Base-by-base conservation (phyloP, 345 rosid species). In the Reutealis trisperma region DNA sequence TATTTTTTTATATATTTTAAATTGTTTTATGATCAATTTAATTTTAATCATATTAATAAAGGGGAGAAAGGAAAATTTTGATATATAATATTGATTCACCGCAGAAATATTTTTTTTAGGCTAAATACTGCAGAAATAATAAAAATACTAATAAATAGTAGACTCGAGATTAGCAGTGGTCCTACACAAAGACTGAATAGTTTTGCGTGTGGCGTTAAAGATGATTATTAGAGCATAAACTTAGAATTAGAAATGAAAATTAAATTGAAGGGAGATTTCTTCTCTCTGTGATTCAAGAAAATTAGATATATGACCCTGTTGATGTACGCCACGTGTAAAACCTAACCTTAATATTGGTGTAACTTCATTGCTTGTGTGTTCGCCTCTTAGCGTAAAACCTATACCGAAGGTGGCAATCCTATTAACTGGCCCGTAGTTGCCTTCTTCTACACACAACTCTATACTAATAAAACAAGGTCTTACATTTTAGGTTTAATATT, bases 201-300 rank as follows among this genome's bases (percentile, higher is more conserved):
- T 76, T 59, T 73, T 70, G 75, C 81, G 81, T 79, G 85, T 61
- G 24, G 45, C 21, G 27, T 55, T 68, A 61, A 19, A 52, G 2
- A 2, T 55, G 14, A 72, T 42, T 60, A 72, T 42, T 60, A 25
- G 8, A 21, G 42, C 34, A 60, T 21, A 49, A 44, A 18, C 11
- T 61, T 21, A n/a, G 1, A 11, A 37, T 72, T 37, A 22, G 12
- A 58, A 37, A 12, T 12, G 1, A 64, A 45, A 52, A 0, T 30
- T 14, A 55, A 34, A 25, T 73, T 7, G n/a, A 80, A 51, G 30
- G 22, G 62, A 70, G 78, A 71, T 79, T 79, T 73, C 85, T 74
- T 83, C 51, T 74, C 1, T 24, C 4, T 34, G 2, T 68, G 51
- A 70, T 71, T 41, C 16, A 55, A 54, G 59, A 77, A 76, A 64